These are phyloP conservation scores for Bryoerythrophyllum caledonicum DNA, from an alignment of 225 moss, liverwort and hornwort species.

Conservation along the genomic window DNA sequence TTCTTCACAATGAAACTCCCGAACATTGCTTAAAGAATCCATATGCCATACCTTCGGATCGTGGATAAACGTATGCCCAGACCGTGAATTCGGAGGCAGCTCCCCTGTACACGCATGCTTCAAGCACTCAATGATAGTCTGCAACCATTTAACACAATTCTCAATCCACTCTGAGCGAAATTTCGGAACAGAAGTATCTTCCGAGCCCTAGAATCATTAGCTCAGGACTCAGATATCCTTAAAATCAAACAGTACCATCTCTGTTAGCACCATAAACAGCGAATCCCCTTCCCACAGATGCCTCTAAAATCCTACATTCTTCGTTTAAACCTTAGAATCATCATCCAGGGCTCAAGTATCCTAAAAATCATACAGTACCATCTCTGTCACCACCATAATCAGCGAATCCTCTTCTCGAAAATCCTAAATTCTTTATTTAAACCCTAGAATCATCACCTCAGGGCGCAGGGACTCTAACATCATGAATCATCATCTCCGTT, in stretches of 20 bases:
- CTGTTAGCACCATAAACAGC: background rate
- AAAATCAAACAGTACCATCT: background rate
- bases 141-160: slow-evolving; percentile 18
- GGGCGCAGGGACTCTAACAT: background rate
- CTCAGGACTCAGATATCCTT: background rate
- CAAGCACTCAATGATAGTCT: slow-evolving; percentile 98
- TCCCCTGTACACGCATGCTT: slow-evolving; percentile 99
- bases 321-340: background rate
- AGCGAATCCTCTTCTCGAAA: too few species aligned
- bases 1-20: slow-evolving; percentile 11
- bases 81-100: slow-evolving; percentile 95
- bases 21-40: slow-evolving; percentile 18
- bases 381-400: background rate
- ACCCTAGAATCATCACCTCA: background rate
- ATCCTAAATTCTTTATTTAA: background rate
- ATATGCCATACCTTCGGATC: slow-evolving; percentile 79
- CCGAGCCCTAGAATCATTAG: too few species aligned
- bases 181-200: background rate
- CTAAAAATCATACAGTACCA: background rate
- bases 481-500: background rate
- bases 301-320: background rate
- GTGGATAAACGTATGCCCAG: slow-evolving; percentile 94
- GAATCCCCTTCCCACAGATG: background rate
- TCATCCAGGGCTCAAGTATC: too few species aligned
- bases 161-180: slow-evolving; percentile 3